Evolutionary conservation across 306 rosid genomes (phyloP).

Genomic region (Dryas octopetala): DNA sequence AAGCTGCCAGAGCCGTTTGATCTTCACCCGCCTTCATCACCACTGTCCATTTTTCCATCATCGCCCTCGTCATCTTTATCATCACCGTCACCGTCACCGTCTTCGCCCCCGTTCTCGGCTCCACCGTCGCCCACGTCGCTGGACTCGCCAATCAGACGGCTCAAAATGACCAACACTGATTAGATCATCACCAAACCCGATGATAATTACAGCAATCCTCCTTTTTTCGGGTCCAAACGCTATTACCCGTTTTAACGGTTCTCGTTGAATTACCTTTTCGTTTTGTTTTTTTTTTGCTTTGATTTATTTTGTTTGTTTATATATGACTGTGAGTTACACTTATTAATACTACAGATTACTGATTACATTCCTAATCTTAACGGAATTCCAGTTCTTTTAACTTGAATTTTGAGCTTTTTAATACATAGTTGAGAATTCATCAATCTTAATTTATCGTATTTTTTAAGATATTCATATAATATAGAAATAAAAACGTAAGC

Average conservation of each 20-base stretch:
- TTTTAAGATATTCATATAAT: too few relatives aligned
- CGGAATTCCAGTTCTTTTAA: neutral
- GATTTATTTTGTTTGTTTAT: slow-evolving; percentile 44
- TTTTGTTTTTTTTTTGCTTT: slow-evolving; percentile 12
- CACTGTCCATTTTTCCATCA: slow-evolving; percentile 47
- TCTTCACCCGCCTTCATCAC: slow-evolving; percentile 35
- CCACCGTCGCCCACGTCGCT: slow-evolving; percentile 47
- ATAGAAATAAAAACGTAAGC: too few relatives aligned
- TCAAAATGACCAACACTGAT: slow-evolving; percentile 55
- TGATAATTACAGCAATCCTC: neutral
- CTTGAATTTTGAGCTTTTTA: neutral
- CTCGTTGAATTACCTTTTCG: slow-evolving; percentile 42
- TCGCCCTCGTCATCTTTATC: slow-evolving; percentile 41
- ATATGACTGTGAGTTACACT: slow-evolving; percentile 24
- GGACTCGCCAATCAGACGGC: slow-evolving; percentile 75
- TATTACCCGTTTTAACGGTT: slow-evolving; percentile 70
- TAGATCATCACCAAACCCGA: slow-evolving; percentile 15
- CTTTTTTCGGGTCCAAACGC: slow-evolving; percentile 34
- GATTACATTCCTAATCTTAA: neutral
- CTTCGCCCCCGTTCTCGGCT: slow-evolving; percentile 35
- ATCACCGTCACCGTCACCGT: slow-evolving; percentile 22
- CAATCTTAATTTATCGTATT: too few relatives aligned
- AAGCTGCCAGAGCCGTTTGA: slow-evolving; percentile 57
- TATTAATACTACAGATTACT: slow-evolving; percentile 29
- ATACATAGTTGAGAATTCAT: neutral